Evolutionary conservation across 164 flowering plant species (phyloP).

Genomic region (Annona cherimola): DNA sequence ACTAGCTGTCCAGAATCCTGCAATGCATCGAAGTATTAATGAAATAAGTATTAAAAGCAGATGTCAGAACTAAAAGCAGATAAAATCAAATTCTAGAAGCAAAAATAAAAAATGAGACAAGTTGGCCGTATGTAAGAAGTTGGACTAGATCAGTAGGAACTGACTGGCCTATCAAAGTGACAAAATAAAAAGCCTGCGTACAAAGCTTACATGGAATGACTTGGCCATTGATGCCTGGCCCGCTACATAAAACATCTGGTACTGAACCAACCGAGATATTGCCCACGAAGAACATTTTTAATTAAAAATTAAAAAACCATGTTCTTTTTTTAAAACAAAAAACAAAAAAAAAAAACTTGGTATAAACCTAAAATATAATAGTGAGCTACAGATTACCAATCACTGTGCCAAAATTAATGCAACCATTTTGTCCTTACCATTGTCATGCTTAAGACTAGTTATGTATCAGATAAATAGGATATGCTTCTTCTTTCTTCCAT

Average conservation of each 20-base stretch:
- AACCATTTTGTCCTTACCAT: not conserved
- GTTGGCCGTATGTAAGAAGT: not conserved
- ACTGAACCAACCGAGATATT: too few species aligned
- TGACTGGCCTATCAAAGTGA: not conserved
- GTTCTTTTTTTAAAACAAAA: too few species aligned
- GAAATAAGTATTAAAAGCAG: not conserved
- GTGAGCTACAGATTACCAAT: not conserved
- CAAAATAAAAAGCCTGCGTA: not conserved
- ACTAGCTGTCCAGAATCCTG: constrained; percentile 1
- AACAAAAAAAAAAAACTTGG: too few species aligned
- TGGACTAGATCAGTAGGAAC: not conserved
- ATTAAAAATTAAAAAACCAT: too few species aligned
- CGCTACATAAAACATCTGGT: too few species aligned
- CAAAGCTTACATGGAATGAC: not conserved
- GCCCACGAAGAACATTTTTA: too few species aligned
- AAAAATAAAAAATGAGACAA: not conserved
- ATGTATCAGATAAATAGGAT: not conserved
- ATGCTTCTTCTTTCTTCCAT: not conserved
- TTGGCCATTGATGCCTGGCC: too few species aligned
- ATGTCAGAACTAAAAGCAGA: not conserved
- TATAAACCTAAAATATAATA: not conserved
- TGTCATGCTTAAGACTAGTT: not conserved
- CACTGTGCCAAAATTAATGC: not conserved
- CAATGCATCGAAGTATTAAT: not conserved
- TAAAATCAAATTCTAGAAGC: too few species aligned